phyloP scores from a whole-genome alignment of 352 stramenopile genomes.

The Pythium sukuiense region DNA sequence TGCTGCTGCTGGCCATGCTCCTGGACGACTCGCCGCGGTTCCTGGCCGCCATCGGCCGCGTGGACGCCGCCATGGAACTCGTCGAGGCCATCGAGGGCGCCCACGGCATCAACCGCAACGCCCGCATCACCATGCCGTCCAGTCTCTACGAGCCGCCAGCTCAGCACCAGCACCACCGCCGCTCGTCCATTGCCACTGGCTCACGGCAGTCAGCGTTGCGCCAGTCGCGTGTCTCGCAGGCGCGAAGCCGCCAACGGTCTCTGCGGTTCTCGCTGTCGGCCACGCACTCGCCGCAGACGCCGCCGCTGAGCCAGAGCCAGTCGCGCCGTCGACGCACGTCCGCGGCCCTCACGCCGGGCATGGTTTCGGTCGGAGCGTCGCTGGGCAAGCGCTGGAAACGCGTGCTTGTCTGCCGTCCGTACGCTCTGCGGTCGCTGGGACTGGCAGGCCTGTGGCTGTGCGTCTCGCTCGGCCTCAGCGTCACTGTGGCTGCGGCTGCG shows the following conservation, averaged over 20 bases:
- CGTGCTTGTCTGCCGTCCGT: slow-evolving; percentile 41
- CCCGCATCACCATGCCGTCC: slow-evolving; percentile 50
- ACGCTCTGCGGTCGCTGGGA: slow-evolving; percentile 36
- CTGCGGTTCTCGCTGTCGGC: background rate
- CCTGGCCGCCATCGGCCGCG: slow-evolving; percentile 55
- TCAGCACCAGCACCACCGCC: slow-evolving; percentile 21
- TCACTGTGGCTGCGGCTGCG: slow-evolving; percentile 7
- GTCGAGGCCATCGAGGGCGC: slow-evolving; percentile 57
- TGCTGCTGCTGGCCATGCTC: slow-evolving; percentile 28
- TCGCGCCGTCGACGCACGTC: slow-evolving; percentile 24
- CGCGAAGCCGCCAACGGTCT: background rate
- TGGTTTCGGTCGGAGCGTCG: slow-evolving; percentile 39
- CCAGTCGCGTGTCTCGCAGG: background rate
- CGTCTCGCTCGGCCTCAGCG: slow-evolving; percentile 15
- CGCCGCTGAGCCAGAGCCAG: background rate
- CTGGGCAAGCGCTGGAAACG: slow-evolving; percentile 38
- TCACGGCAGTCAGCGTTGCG: background rate
- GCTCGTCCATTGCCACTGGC: background rate
- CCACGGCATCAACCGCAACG: slow-evolving; percentile 57
- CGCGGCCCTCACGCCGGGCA: slow-evolving; percentile 30
- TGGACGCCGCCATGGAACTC: slow-evolving; percentile 53
- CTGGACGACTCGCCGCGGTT: slow-evolving; percentile 72
- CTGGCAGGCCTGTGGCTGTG: slow-evolving; percentile 44
- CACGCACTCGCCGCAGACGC: background rate
- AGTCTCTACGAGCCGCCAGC: slow-evolving; percentile 58